Percentiles rank a stretch among this genome's conserved stretches.
phyloP scores from a whole-genome alignment of 805 yeast genomes.

The Zygotorulaspora florentina region DNA sequence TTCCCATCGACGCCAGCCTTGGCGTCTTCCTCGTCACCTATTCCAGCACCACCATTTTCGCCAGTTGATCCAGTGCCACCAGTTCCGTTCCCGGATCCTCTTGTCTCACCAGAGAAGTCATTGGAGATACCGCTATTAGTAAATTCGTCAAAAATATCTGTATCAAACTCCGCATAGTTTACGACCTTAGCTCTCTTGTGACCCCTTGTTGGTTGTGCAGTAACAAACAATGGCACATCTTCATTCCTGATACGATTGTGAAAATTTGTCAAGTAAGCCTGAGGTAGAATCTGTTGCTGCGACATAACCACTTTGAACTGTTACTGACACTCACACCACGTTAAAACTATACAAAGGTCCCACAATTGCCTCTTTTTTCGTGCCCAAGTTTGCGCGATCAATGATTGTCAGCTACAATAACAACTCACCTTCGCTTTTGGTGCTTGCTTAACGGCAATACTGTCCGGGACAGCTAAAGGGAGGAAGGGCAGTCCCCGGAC shows the following conservation, averaged over 20 bases:
- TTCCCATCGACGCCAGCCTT: constrained; percentile 9
- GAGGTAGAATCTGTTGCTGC: constrained; percentile 46
- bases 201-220: constrained; percentile 72
- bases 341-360: neutral
- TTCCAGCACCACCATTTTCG: constrained; percentile 6
- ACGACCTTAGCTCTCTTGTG: constrained; percentile 72
- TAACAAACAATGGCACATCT: constrained; percentile 65
- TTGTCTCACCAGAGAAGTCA: constrained; percentile 9
- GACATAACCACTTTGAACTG: constrained; percentile 9
- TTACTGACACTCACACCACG: neutral
- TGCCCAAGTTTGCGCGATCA: too few species aligned
- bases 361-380: neutral
- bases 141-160: constrained; percentile 51
- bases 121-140: constrained; percentile 22
- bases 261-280: constrained; percentile 75
- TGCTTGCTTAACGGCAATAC: too few species aligned
- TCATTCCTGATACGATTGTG: constrained; percentile 68
- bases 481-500: neutral
- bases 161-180: constrained; percentile 81
- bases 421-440: too few species aligned
- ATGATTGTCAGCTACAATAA: too few species aligned
- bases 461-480: too few species aligned
- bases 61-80: constrained; percentile 6
- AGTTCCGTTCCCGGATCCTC: constrained; percentile 8
- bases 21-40: constrained; percentile 9